These are phyloP conservation scores for Eucalyptus erythrocorys DNA, from an alignment of 345 rosid genomes.

Conservation along the genomic window DNA sequence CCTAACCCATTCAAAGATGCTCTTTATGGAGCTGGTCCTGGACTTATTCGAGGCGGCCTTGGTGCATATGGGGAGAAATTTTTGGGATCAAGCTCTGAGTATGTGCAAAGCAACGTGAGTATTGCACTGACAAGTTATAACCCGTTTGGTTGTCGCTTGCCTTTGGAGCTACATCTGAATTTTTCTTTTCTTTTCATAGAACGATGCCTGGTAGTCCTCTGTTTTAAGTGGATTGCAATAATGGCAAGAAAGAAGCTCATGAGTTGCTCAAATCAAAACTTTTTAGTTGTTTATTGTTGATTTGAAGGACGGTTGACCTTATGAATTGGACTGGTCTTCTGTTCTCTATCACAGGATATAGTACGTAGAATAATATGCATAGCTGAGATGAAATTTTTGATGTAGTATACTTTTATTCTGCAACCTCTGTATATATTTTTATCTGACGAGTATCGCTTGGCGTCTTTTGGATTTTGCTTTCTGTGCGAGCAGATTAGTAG, in stretches of 20 bases:
- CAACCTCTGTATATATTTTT: neutral
- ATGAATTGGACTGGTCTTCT: neutral
- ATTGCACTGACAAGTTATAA: neutral
- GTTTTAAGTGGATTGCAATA: neutral
- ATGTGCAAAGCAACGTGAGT: slow-evolving; percentile 98
- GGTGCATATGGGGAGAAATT: slow-evolving; percentile 92
- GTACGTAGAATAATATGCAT: neutral
- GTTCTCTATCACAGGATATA: neutral
- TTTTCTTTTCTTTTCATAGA: neutral
- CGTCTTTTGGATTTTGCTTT: neutral
- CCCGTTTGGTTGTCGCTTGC: neutral
- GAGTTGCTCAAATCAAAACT: neutral
- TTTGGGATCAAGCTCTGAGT: slow-evolving; percentile 88
- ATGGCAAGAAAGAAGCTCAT: neutral
- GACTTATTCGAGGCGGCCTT: slow-evolving; percentile 70
- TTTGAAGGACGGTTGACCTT: neutral
- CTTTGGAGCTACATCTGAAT: neutral
- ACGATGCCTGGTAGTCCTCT: neutral
- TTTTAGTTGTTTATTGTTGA: neutral
- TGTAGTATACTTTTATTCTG: neutral
- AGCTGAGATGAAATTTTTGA: neutral
- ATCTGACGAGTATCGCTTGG: neutral
- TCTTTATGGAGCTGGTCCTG: slow-evolving; percentile 90
- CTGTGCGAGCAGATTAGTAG: slow-evolving; percentile 57
- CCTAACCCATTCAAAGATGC: slow-evolving; percentile 86